phyloP scores from a whole-genome alignment of 2,329 filamentous ascomycete species.

The Aspergillus hortae region DNA sequence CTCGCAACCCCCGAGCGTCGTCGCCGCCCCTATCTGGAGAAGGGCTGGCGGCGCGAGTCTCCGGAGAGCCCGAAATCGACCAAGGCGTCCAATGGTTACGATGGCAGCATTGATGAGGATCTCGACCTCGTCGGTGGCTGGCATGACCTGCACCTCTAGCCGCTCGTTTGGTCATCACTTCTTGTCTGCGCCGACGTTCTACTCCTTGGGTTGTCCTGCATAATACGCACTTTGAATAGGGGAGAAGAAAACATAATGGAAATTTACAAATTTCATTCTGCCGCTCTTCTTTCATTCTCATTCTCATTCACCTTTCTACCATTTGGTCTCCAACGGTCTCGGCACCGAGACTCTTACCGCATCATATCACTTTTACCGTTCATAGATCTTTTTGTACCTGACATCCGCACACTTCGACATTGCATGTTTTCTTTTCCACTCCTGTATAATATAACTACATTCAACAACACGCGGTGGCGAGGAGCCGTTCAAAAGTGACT shows the following conservation, averaged over 20 bases:
- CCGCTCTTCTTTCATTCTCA: neutral
- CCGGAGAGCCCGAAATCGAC: slow-evolving; percentile 28
- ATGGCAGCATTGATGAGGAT: slow-evolving; percentile 61
- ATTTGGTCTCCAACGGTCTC: slow-evolving; percentile 2
- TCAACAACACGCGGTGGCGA: slow-evolving; percentile 13
- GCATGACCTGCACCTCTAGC: slow-evolving; percentile 64
- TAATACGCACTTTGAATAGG: slow-evolving; percentile 7
- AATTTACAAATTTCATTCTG: neutral
- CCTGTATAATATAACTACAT: slow-evolving; percentile 21
- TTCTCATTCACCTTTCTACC: slow-evolving; percentile 4
- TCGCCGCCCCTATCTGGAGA: slow-evolving; percentile 40
- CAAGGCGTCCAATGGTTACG: slow-evolving; percentile 42
- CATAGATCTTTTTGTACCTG: slow-evolving; percentile 18
- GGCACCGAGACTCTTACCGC: neutral
- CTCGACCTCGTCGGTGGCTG: slow-evolving; percentile 95
- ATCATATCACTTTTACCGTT: slow-evolving; percentile 6
- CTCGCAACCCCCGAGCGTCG: slow-evolving; percentile 27
- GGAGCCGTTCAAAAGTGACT: slow-evolving; percentile 19
- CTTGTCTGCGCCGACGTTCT: slow-evolving; percentile 9
- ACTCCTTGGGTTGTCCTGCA: slow-evolving; percentile 16
- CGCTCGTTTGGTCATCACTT: neutral
- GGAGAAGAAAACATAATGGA: slow-evolving; percentile 1
- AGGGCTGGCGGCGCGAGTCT: slow-evolving; percentile 46
- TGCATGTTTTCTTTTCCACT: slow-evolving; percentile 12
- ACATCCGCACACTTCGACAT: slow-evolving; percentile 7